Evolutionary conservation across 768 basidiomycete species (phyloP), one percentile per base, ranked within the genome.

Genomic region (Polyporus arcularius): DNA sequence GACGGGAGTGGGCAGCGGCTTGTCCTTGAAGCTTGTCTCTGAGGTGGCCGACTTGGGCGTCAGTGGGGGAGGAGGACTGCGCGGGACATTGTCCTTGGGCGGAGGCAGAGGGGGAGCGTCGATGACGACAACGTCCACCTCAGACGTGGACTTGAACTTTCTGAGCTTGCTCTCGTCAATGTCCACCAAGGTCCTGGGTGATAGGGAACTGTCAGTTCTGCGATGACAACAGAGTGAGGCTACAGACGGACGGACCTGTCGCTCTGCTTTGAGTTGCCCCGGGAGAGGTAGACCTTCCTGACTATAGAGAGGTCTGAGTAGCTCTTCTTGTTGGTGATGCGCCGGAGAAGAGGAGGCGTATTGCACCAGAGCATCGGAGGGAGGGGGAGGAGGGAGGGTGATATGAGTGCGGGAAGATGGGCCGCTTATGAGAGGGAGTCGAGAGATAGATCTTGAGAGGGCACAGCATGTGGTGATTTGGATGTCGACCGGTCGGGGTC

Each of bases 351-450:
- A 5, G 62, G 45, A 18, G 56, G 31, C 2, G 57, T 43, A 39
- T 50, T 15, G 38, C 53, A 55, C 52, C 56, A 58, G 46, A 58
- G 52, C 61, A 62, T 62, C 38, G 31, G 45, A 28, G 18, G 32
- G 31, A 28, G n/a, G 45, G 41, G n/a, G 45, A 45, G 52, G 28
- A 40, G 18, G 32, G 53, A 54, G 48, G 57, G 45, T 55, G 61
- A 63, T 55, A 55, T 63, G 62, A 59, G 45, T 40, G 57, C 57
- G 53, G 54, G 57, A 59, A 58, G 53, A 41, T 48, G 52, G 46
- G 21, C 38, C 18, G 38, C 40, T 53, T 52, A 52, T 56, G 51
- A 55, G 55, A 57, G 40, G 61, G 43, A 56, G 53, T 42, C 7
- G 14, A 15, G 39, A 57, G 60, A 62, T 62, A 57, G 61, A 57